Conservation (phyloP, 2,329 filamentous ascomycete genomes). For the Alternaria sp. region DNA sequence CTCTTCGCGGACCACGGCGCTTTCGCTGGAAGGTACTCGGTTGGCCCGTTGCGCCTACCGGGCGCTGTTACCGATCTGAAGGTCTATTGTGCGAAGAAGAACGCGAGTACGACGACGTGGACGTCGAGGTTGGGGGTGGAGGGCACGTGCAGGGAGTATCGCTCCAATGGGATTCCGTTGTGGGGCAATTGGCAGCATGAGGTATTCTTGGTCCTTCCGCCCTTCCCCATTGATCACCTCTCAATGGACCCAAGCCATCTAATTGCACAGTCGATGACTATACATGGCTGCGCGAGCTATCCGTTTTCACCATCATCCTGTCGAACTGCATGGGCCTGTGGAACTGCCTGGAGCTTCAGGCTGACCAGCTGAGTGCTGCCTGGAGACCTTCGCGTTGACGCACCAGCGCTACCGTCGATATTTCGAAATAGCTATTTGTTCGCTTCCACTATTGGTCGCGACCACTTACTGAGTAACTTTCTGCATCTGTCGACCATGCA, state of each 20-base stretch:
- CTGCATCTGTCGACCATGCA: constrained; percentile 8
- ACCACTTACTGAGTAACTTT: constrained; percentile 15
- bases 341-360: constrained; percentile 16
- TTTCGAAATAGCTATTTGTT: constrained; percentile 1
- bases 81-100: constrained; percentile 4
- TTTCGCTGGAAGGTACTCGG: not conserved
- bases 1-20: constrained; percentile 15
- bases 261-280: not conserved
- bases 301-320: not conserved
- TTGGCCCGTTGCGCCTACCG: constrained; percentile 21
- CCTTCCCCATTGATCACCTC: not conserved
- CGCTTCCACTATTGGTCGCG: constrained; percentile 1
- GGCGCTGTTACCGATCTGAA: constrained; percentile 8
- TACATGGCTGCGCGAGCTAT: not conserved
- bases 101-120: not conserved
- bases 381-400: constrained; percentile 15
- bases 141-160: not conserved
- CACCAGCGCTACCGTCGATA: constrained; percentile 9
- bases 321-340: constrained; percentile 15
- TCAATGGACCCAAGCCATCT: not conserved
- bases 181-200: constrained; percentile 3
- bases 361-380: constrained; percentile 40
- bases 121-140: not conserved
- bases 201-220: constrained; percentile 2
- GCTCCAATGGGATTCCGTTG: not conserved